Conservation (phyloP, 2,329 filamentous ascomycete species). For the Fusarium piperis region DNA sequence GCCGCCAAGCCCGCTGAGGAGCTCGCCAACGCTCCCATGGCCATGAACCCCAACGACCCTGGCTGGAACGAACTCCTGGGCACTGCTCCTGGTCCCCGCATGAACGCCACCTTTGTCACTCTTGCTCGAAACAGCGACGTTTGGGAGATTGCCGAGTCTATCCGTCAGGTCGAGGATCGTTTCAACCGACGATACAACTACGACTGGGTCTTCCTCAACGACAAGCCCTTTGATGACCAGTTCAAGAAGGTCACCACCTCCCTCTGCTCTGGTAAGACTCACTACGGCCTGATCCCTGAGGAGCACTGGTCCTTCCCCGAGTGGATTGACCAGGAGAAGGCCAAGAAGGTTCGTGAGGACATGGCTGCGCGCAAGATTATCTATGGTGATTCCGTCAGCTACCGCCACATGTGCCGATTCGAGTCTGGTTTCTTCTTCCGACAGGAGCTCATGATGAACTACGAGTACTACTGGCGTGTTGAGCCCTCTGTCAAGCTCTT, state of each 20-base stretch:
- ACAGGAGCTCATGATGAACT: constrained; percentile 91
- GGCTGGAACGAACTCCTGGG: constrained; percentile 63
- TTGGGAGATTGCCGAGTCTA: constrained; percentile 97
- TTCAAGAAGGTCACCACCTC: constrained; percentile 93
- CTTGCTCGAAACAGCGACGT: constrained; percentile 92
- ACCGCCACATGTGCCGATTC: constrained; percentile 99
- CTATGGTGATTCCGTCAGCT: constrained; percentile 96
- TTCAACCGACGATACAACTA: constrained; percentile 98
- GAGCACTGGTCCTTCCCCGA: constrained; percentile 98
- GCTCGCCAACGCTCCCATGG: constrained; percentile 47
- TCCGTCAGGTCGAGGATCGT: constrained; percentile 95
- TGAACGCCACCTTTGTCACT: constrained; percentile 98
- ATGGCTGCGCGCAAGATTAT: constrained; percentile 97
- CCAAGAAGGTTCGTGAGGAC: constrained; percentile 87
- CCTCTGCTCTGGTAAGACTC: constrained; percentile 90
- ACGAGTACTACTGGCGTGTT: constrained; percentile 99
- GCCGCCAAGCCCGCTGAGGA: constrained; percentile 10
- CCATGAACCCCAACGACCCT: constrained; percentile 61
- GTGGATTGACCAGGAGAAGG: constrained; percentile 95
- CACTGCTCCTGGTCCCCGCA: constrained; percentile 73
- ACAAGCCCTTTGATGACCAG: constrained; percentile 88
- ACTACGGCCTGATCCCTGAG: constrained; percentile 87
- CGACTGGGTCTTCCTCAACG: constrained; percentile 99
- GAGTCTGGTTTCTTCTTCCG: constrained; percentile 99
- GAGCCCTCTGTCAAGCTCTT: constrained; percentile 96